phyloP scores from a whole-genome alignment of 2,329 filamentous ascomycete genomes.

The Stemphylium lycopersici region DNA sequence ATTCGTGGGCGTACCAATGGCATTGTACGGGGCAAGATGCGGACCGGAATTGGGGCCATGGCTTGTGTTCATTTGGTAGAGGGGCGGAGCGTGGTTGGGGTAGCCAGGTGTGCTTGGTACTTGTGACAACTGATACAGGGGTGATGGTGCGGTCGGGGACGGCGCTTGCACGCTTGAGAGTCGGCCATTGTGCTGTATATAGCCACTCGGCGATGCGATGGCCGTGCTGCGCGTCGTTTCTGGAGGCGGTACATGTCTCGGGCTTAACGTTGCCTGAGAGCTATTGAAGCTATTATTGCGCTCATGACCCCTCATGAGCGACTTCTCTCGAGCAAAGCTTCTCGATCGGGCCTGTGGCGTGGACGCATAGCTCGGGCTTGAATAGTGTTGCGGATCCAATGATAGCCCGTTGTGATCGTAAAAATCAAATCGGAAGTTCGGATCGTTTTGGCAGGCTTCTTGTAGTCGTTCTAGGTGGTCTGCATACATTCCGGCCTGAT shows the following conservation, averaged over 20 bases:
- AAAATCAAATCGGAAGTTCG: constrained; percentile 34
- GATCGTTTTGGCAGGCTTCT: constrained; percentile 28
- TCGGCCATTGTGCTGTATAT: constrained; percentile 7
- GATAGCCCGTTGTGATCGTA: constrained; percentile 40
- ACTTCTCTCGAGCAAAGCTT: constrained; percentile 10
- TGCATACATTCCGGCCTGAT: constrained; percentile 38
- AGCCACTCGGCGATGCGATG: constrained; percentile 6
- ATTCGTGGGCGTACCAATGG: constrained; percentile 1
- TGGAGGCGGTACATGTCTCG: constrained; percentile 13
- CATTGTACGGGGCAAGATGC: constrained; percentile 2
- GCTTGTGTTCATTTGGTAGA: constrained; percentile 9
- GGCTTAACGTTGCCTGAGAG: constrained; percentile 21
- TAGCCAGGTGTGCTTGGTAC: neutral
- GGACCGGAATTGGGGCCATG: neutral
- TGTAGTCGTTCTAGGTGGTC: constrained; percentile 30
- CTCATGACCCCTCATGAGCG: neutral
- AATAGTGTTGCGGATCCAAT: constrained; percentile 22
- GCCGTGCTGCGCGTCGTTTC: constrained; percentile 1
- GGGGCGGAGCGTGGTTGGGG: neutral
- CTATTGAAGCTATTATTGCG: constrained; percentile 25
- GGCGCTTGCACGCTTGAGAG: neutral
- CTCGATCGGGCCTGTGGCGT: constrained; percentile 21
- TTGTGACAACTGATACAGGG: constrained; percentile 5
- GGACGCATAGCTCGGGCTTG: constrained; percentile 22
- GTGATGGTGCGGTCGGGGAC: constrained; percentile 2